Conservation (phyloP, 495 filamentous ascomycete species). For the Trypethelium eluteriae region DNA sequence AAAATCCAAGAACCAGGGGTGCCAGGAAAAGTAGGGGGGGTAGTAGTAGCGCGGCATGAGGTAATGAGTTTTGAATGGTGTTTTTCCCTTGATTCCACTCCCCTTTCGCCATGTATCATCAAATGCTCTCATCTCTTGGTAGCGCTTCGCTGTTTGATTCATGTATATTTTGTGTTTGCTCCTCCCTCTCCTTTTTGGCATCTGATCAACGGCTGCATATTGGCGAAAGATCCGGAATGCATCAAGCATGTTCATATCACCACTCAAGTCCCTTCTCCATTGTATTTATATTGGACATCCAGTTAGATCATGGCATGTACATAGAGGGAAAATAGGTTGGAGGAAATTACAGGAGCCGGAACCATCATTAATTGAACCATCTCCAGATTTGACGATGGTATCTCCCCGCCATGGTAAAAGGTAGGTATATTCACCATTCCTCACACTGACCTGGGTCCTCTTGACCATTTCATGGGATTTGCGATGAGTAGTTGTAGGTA, state of each 20-base stretch:
- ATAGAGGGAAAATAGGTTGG: background rate
- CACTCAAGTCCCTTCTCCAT: background rate
- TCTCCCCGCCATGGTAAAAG: too few species aligned
- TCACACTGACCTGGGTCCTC: too few species aligned
- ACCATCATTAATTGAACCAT: too few species aligned
- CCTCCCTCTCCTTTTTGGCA: background rate
- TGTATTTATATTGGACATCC: background rate
- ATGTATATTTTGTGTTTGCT: background rate
- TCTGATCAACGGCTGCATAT: background rate
- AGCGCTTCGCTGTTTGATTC: background rate
- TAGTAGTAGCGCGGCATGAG: background rate
- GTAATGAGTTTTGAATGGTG: background rate
- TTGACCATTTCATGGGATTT: too few species aligned
- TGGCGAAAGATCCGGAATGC: background rate
- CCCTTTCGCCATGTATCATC: background rate
- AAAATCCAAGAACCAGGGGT: constrained; percentile 70
- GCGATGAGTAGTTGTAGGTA: too few species aligned
- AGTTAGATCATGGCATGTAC: background rate
- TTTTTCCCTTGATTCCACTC: background rate
- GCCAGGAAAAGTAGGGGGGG: background rate
- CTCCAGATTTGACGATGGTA: too few species aligned
- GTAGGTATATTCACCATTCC: too few species aligned
- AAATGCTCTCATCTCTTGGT: constrained; percentile 1
- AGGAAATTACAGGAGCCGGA: background rate
- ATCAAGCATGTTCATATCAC: constrained; percentile 2